Base-by-base conservation (phyloP, 129 eudicot species). In the Centella asiatica region DNA sequence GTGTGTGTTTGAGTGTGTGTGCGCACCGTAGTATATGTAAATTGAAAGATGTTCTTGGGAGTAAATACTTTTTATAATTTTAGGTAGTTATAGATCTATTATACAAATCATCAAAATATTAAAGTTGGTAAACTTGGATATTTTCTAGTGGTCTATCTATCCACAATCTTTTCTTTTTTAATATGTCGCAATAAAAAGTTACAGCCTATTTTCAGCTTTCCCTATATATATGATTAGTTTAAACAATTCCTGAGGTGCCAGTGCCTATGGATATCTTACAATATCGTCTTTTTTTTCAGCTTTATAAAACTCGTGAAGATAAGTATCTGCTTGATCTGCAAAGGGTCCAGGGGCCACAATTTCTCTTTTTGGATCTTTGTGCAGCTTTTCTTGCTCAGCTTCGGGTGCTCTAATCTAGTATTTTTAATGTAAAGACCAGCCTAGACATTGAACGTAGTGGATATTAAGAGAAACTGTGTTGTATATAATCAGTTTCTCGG, bases 341-440 rank as follows among this genome's bases (percentile, higher is more conserved):
- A 78, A 80, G 94, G 72, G 88, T 92, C 44, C 95, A 83, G 67
- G 98, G 96, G 24, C 96, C 95, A 15, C 98, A 87, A 48, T 81
- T 92, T 50, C 87, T 84, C 29, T 92, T 92, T 67, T 78, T 92
- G 72, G 95, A 87, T 67, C 90, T 92, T 19, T 92, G 95, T 72
- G 95, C 96, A 34, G 94, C 95, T 17, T 90, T 90, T 69, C 97
- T 90, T 36, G 94, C 97, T 57, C 97, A 90, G 78, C 94, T 90
- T 55, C 95, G 87, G 2, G 97, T 90, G 9, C 90, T 83, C 39
- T 86, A 75, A 78, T 48, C 27, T 45, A 20, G 46, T 42, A 57
- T 73, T 72, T 74, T 51, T 59, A 24, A 75, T 52, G 68, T 48
- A 74, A 64, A 74, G 85, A 55, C 66, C 51, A 68, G 68, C 77